phyloP scores from a whole-genome alignment of 257 asterid species.

The Paraleonurus japonicus region DNA sequence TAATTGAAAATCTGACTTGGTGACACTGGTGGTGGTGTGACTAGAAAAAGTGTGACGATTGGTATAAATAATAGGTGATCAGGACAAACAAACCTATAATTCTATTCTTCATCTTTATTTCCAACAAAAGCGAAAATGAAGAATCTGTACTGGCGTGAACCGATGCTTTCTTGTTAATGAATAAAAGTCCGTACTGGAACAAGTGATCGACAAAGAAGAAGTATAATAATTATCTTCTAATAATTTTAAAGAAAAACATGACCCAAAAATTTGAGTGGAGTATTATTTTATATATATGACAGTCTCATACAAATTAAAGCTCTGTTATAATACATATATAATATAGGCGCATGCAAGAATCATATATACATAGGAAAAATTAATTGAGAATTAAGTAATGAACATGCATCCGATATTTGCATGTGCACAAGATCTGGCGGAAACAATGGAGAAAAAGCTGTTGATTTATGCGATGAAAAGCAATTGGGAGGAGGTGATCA shows the following conservation, averaged over 20 bases:
- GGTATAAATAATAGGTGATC: constrained; percentile 17
- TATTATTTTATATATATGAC: too few species aligned
- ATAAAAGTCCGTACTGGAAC: background rate
- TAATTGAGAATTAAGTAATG: too few species aligned
- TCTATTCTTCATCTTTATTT: constrained; percentile 1
- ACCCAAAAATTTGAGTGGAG: too few species aligned
- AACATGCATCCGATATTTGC: background rate
- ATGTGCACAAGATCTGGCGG: background rate
- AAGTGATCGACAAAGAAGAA: background rate
- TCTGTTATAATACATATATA: too few species aligned
- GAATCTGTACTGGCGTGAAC: background rate
- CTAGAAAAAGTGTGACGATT: background rate
- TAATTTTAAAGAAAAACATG: too few species aligned
- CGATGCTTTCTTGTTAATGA: background rate
- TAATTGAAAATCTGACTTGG: background rate
- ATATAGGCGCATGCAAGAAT: too few species aligned
- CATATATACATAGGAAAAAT: too few species aligned
- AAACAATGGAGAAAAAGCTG: background rate
- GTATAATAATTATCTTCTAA: background rate
- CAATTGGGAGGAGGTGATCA: constrained; percentile 27
- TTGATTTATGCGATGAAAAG: constrained; percentile 21
- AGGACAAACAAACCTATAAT: background rate
- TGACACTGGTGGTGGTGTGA: background rate
- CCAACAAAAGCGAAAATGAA: background rate
- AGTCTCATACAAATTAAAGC: too few species aligned